Evolutionary conservation across 2,329 filamentous ascomycete genomes (phyloP).

Genomic region (Cladosporium phlei): DNA sequence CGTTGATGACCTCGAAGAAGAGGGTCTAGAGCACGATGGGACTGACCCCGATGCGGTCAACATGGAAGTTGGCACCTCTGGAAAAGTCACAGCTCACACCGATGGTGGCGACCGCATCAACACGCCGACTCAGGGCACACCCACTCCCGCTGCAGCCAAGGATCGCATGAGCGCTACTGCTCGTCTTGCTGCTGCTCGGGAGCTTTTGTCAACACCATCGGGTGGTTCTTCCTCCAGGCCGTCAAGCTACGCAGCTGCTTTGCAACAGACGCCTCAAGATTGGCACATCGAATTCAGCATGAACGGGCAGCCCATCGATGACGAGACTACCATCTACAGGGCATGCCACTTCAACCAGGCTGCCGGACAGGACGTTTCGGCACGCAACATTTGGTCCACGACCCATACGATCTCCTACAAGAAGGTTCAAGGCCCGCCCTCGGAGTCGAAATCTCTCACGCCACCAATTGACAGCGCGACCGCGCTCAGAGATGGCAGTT

Average conservation of each 20-base stretch:
- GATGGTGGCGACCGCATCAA: conserved; percentile 85
- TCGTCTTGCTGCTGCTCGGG: conserved; percentile 30
- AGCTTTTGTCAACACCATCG: conserved; percentile 44
- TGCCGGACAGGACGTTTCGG: conserved; percentile 59
- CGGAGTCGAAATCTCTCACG: conserved; percentile 56
- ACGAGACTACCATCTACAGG: conserved; percentile 92
- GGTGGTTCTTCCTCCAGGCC: conserved; percentile 46
- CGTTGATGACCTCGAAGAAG: conserved; percentile 84
- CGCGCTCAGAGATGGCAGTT: conserved; percentile 54
- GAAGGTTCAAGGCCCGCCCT: conserved; percentile 74
- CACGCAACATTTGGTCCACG: conserved; percentile 75
- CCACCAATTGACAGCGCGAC: conserved; percentile 46
- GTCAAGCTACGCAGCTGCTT: conserved; percentile 78
- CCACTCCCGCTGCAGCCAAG: conserved; percentile 26
- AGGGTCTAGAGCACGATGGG: conserved; percentile 67
- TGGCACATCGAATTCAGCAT: conserved; percentile 98
- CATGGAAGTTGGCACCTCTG: conserved; percentile 79
- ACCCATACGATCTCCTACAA: conserved; percentile 90
- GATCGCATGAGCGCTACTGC: conserved; percentile 30
- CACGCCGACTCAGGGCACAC: conserved; percentile 64
- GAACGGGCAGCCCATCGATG: conserved; percentile 74
- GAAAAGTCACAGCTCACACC: conserved; percentile 83
- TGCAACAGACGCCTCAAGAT: conserved; percentile 76
- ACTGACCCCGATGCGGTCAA: conserved; percentile 83
- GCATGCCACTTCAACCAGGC: conserved; percentile 73